phyloP scores from a whole-genome alignment of 2,329 filamentous ascomycete species.

The Alternaria sp. region DNA sequence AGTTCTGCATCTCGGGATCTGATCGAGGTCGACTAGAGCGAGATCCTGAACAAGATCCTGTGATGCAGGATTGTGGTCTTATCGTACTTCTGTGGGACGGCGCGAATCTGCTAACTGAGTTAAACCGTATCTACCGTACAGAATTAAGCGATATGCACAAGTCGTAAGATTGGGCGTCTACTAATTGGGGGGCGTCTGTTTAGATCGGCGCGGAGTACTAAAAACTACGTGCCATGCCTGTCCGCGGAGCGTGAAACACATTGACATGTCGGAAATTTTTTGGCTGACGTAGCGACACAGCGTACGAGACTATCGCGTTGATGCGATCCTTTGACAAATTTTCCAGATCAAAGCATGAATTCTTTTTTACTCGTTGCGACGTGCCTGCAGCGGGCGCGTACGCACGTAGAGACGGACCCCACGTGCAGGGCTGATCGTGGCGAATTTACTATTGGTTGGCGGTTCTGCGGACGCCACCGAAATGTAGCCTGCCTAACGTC shows the following conservation, averaged over 20 bases:
- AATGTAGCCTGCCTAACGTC: not conserved
- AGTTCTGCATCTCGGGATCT: not conserved
- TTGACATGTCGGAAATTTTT: not conserved
- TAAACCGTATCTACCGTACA: not conserved
- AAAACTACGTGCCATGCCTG: not conserved
- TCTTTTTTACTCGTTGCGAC: not conserved
- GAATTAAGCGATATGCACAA: not conserved
- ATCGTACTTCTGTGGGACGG: not conserved
- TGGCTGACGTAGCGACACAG: not conserved
- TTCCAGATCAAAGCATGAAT: not conserved
- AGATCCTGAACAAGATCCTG: not conserved
- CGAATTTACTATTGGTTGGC: conserved; percentile 4
- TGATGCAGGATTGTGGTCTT: not conserved
- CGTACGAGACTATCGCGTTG: not conserved
- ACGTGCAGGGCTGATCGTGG: not conserved
- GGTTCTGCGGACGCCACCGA: not conserved
- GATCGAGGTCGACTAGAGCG: not conserved
- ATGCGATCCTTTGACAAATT: not conserved
- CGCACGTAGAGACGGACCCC: not conserved
- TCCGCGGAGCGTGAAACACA: not conserved
- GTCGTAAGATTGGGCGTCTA: not conserved
- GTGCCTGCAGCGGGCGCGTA: not conserved
- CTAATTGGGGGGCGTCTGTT: not conserved
- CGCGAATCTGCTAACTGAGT: not conserved
- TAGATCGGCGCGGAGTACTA: not conserved